These are phyloP conservation scores for Saccharum spontaneum DNA, from an alignment of 176 grass and related monocot genomes.

Conservation along the genomic window DNA sequence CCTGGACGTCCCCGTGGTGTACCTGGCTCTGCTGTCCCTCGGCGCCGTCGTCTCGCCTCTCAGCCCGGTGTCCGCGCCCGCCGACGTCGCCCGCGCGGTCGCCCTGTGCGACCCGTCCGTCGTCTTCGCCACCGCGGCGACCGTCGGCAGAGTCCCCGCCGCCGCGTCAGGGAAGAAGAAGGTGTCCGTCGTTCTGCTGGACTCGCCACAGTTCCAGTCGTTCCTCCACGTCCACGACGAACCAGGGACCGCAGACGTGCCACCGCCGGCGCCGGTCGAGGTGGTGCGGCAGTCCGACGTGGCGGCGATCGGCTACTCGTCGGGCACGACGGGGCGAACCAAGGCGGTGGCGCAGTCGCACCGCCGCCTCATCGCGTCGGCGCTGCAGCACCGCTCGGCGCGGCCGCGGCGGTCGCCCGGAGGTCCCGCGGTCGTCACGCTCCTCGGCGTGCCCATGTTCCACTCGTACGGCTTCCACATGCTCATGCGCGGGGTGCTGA, in stretches of 20 bases:
- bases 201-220: not conserved
- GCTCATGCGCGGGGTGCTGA: not conserved
- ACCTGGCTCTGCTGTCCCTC: not conserved
- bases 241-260: no score
- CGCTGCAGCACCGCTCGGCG: not conserved
- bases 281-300: not conserved
- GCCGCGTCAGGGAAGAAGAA: no score
- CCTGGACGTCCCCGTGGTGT: not conserved
- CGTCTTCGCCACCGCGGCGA: not conserved
- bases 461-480: conserved; percentile 12
- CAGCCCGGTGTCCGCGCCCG: not conserved
- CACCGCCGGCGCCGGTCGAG: no score
- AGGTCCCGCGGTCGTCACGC: not conserved
- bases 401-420: not conserved
- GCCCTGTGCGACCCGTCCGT: not conserved
- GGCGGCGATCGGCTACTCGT: conserved; percentile 5
- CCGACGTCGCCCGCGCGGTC: conserved; percentile 4
- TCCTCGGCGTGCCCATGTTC: conserved; percentile 13
- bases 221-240: not conserved
- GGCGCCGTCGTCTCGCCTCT: not conserved
- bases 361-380: not conserved
- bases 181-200: not conserved
- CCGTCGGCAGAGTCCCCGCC: not conserved
- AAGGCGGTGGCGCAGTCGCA: conserved; percentile 20
- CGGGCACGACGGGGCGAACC: conserved; percentile 3